These are phyloP conservation scores for Saccharum spontaneum DNA, from an alignment of 176 grass and related monocot species.

Conservation along the genomic window DNA sequence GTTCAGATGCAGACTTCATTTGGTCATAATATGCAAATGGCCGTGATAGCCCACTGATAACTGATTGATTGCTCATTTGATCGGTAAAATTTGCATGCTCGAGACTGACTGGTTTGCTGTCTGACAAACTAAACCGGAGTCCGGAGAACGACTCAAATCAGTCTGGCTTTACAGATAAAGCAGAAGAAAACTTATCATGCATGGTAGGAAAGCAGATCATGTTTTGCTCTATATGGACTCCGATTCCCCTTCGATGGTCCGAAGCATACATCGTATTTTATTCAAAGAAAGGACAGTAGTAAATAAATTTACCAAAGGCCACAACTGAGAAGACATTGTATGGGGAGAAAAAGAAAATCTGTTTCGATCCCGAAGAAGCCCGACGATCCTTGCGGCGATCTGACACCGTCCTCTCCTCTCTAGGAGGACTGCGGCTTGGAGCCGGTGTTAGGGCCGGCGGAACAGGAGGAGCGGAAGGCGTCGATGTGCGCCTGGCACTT, in stretches of 20 bases:
- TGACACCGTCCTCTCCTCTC: no score
- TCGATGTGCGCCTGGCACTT: slow-evolving; percentile 90
- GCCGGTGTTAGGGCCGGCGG: slow-evolving; percentile 28
- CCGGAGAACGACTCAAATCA: neutral
- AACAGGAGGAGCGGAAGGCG: slow-evolving; percentile 86
- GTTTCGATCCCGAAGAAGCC: neutral
- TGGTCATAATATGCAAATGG: neutral
- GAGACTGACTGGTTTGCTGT: neutral
- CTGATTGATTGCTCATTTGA: neutral
- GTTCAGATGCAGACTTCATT: neutral
- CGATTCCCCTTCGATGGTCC: neutral
- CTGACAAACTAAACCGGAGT: neutral
- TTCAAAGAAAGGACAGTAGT: neutral
- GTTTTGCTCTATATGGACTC: neutral
- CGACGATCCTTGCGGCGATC: neutral
- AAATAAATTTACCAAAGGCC: neutral
- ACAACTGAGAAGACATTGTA: neutral
- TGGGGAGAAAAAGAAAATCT: neutral
- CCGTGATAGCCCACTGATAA: neutral
- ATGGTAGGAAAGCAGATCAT: neutral
- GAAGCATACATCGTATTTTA: neutral
- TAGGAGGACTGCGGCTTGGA: neutral
- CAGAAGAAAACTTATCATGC: neutral
- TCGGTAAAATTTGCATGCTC: neutral
- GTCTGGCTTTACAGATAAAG: neutral